Evolutionary conservation across 345 rosid species (phyloP), one percentile per base, ranked within the genome.

Genomic region (Litchi chinensis): DNA sequence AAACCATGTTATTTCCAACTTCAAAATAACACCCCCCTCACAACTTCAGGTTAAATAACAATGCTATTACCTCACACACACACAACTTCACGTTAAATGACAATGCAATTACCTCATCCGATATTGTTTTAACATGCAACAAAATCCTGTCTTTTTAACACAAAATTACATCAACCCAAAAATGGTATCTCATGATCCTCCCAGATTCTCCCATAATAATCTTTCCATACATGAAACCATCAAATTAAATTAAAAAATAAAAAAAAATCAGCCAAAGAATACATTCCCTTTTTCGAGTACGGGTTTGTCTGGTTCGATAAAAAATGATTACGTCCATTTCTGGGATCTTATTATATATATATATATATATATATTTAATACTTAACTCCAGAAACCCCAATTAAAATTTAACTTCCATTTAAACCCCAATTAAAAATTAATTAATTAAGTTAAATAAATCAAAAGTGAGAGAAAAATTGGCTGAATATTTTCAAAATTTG

Each of bases 71-170:
- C n/a, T n/a, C n/a, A n/a, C n/a, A n/a, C n/a, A n/a, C n/a, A n/a
- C n/a, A n/a, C n/a, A n/a, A n/a, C n/a, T n/a, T n/a, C n/a, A n/a
- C n/a, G n/a, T n/a, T n/a, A n/a, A n/a, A n/a, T n/a, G 41, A 50
- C 10, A 62, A 44, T 48, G 11, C 56, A 72, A 11, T 79, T 72
- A 64, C 59, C 77, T 73, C 65, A 65, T 72, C 77, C 76, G 52
- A 46, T 43, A 1, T 52, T 5, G 66, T 56, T 16, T 62, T 72
- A 65, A 21, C 40, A 65, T n/a, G 12, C 56, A 71, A 71, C 24
- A 71, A 70, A 52, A 78, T 50, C 43, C 28, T 2, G 3, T 57
- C 11, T 12, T 41, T 24, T 57, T 16, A 56, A 43, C 16, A 28
- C 12, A 75, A 32, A 28, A 48, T 16, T 18, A 19, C 8, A 50